Base-by-base conservation (phyloP, 164 flowering plant species). In the Litsea cubeba region DNA sequence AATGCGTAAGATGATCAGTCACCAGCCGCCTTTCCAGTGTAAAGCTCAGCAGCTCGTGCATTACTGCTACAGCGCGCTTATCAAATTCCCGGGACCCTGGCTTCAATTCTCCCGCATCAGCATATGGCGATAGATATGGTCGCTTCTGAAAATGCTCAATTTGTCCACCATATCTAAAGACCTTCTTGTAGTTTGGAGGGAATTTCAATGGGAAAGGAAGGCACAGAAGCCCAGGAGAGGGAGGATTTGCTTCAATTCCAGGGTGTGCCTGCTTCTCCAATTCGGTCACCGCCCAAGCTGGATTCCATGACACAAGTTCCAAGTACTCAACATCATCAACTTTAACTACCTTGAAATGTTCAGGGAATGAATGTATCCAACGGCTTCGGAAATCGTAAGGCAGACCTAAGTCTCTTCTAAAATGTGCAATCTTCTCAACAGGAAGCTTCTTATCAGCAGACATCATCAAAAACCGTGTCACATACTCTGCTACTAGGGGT, bases 41-140 rank as follows among this genome's bases (percentile, higher is more conserved):
- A 79, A 95, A 95, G 81, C 91, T 91, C 70, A 95, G 93, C 77
- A 95, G 51, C 80, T 95, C 97, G 65, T 93, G 99, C 93, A 95
- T 91, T 24, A 95, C 82, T 2, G 96, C 97, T 74, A 95, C 84
- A 14, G 95, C 98, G 81, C 97, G 85, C 82, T 95, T 95, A 83
- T 91, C 90, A 79, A 95, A 93, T 68, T 95, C 97, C n/a, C 15
- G 74, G 0, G 94, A 88, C 24, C 97, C 98, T 46, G 98, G 86
- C 73, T 78, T 73, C 11, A 91, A 84, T 18, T 79, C 94, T 6
- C 79, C 77, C 12, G 95, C 94, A 85, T 95, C 97, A 20, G 97
- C 98, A 86, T 93, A 95, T 8, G 98, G 98, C 69, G 99, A 95
- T 54, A 93, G 82, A 76, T 91, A 93, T 62, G 87, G 75, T 73